Percentiles rank a stretch among this genome's conserved stretches.
These are phyloP conservation scores for Pseudopediastrum boryanum DNA, from an alignment of 139 green algal species.

Conservation along the genomic window DNA sequence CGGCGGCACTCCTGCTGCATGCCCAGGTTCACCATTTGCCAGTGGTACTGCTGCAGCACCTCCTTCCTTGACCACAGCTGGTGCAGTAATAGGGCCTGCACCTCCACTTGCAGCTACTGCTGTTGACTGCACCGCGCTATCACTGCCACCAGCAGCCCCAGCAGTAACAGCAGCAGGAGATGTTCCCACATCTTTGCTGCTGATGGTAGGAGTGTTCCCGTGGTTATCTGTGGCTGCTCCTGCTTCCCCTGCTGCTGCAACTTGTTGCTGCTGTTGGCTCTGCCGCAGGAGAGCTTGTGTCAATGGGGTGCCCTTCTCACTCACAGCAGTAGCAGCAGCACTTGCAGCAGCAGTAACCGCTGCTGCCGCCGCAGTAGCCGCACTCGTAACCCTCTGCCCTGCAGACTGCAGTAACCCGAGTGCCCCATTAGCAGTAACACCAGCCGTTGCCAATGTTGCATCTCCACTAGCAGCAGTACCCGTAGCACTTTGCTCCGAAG, in stretches of 20 bases:
- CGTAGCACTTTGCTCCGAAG: not conserved
- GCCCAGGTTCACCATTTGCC: too few species aligned
- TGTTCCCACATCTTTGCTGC: too few species aligned
- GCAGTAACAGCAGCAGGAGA: not conserved
- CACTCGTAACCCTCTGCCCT: conserved; percentile 1
- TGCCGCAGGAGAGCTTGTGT: not conserved
- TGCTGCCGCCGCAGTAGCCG: not conserved
- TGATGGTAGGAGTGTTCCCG: too few species aligned
- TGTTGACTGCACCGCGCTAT: not conserved
- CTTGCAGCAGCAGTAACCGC: not conserved
- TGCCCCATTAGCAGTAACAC: not conserved
- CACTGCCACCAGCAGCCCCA: too few species aligned
- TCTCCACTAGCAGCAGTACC: not conserved
- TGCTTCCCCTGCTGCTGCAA: not conserved
- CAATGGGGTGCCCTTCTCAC: too few species aligned
- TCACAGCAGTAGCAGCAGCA: not conserved
- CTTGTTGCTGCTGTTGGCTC: not conserved
- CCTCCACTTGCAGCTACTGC: conserved; percentile 10
- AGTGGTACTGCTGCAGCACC: too few species aligned
- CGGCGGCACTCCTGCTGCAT: too few species aligned
- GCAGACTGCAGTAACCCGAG: too few species aligned
- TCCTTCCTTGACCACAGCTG: not conserved
- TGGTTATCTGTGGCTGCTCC: too few species aligned
- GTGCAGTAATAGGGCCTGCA: not conserved
- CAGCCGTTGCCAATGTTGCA: not conserved